Evolutionary conservation across 192 early-diverging fungal species (phyloP).

Genomic region (Coemansia umbellata): DNA sequence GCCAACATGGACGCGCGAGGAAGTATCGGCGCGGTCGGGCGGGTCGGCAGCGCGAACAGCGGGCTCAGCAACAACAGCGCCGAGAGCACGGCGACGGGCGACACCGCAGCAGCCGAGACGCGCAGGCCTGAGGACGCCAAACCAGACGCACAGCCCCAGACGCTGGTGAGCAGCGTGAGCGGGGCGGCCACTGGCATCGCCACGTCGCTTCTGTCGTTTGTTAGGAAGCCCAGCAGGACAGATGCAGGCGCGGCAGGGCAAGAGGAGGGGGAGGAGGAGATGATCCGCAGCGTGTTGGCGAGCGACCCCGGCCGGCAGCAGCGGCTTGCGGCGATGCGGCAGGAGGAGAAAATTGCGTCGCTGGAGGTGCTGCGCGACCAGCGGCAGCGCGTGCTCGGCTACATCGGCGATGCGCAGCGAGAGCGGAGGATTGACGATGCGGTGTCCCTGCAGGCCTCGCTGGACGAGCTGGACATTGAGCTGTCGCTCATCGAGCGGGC

Average conservation of each 20-base stretch:
- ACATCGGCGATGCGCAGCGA: constrained; percentile 59
- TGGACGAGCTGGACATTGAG: constrained; percentile 63
- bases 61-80: background rate
- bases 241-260: background rate
- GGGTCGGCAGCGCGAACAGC: constrained; percentile 4
- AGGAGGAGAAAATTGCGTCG: constrained; percentile 30
- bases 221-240: background rate
- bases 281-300: constrained; percentile 8
- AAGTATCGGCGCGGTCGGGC: background rate
- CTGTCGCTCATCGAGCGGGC: constrained; percentile 50
- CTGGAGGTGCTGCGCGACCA: constrained; percentile 70
- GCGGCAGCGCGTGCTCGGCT: constrained; percentile 57
- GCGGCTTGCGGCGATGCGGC: constrained; percentile 9
- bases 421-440: constrained; percentile 74
- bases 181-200: constrained; percentile 11
- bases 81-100: background rate
- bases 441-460: constrained; percentile 56
- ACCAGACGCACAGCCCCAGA: background rate
- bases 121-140: no score
- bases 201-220: constrained; percentile 24
- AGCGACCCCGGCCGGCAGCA: constrained; percentile 14
- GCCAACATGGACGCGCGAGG: background rate
- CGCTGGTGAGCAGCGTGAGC: background rate
- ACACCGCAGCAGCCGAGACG: background rate
- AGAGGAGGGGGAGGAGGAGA: constrained; percentile 9